Conservation (phyloP, 176 grass and related monocot genomes). For the Oryza coarctata region DNA sequence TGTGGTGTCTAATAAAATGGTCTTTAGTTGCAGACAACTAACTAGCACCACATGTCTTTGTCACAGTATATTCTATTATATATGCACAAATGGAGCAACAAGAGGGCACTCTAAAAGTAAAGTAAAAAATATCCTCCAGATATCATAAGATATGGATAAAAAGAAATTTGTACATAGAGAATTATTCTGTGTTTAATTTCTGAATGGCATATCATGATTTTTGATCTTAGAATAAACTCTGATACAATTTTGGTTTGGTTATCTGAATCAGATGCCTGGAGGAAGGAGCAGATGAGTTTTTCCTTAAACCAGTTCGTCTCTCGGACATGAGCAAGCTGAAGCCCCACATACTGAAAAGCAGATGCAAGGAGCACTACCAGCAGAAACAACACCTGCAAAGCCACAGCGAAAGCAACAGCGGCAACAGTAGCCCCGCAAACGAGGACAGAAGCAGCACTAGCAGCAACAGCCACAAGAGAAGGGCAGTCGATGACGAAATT, state of each 20-base stretch:
- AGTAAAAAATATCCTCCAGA: neutral
- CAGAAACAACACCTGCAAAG: constrained; percentile 45
- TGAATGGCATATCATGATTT: neutral
- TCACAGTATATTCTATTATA: constrained; percentile 32
- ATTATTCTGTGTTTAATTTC: neutral
- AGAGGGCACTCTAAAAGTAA: constrained; percentile 1
- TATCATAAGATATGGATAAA: constrained; percentile 17
- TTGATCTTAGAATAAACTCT: neutral
- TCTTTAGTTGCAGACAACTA: constrained; percentile 21
- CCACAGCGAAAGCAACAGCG: constrained; percentile 31
- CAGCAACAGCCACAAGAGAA: constrained; percentile 62
- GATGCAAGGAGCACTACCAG: constrained; percentile 54
- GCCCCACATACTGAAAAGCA: constrained; percentile 80
- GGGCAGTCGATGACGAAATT: constrained; percentile 50
- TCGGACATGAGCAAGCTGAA: constrained; percentile 92
- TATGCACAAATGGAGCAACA: neutral
- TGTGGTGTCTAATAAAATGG: constrained; percentile 27
- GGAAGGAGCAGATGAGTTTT: constrained; percentile 94
- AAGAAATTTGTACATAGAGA: neutral
- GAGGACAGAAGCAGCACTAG: constrained; percentile 25
- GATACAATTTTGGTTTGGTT: neutral
- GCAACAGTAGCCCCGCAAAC: constrained; percentile 21
- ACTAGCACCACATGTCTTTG: constrained; percentile 25
- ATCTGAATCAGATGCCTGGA: constrained; percentile 80
- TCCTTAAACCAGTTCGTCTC: constrained; percentile 84